Evolutionary conservation across 2,329 filamentous ascomycete genomes (phyloP), one percentile per base, ranked within the genome.

Genomic region (Hypoxylon sp.): DNA sequence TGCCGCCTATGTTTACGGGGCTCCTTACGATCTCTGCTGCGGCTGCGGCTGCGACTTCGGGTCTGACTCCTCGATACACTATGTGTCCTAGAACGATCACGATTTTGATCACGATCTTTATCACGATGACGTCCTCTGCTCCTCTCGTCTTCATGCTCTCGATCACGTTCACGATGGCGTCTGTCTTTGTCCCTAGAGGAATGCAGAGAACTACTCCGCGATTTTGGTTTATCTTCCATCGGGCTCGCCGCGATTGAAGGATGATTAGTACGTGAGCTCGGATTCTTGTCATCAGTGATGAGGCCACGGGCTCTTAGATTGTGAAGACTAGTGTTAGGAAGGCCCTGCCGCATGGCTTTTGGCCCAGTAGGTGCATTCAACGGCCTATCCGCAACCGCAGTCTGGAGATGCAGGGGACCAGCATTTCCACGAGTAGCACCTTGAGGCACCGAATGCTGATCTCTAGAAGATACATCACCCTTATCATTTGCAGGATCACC

Each of bases 321-420:
- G 70, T 90, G 87, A 58, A 92, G 87, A 72, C 92, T 93, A 63
- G 91, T 94, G 79, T 97, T 97, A 56, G 93, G 92, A 10, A 94
- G 84, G 30, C 94, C 93, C 80, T 96, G 91, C 69, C 95, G 88
- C 93, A 98, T 97, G 17, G 96, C 96, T 80, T 96, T 94, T 51
- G 96, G 96, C 9, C 94, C 96, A 60, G 92, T 97, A 28, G 96
- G 96, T 28, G 96, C 96, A 81, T 86, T 93, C 81, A 89, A 79
- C 48, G 89, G 89, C 56, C 85, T 81, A 69, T 82, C 81, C 21
- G 79, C 79, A 23, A 73, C 70, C 65, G 69, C 63, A 61, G 72
- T 69, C 56, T 73, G 71, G 41, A 64, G 65, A 55, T 69, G 71
- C 63, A 72, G 60, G 41, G 71, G 70, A 63, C 70, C 73, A 51